Evolutionary conservation across 768 basidiomycete species (phyloP).

Genomic region (Termitomyces eurrhizus): DNA sequence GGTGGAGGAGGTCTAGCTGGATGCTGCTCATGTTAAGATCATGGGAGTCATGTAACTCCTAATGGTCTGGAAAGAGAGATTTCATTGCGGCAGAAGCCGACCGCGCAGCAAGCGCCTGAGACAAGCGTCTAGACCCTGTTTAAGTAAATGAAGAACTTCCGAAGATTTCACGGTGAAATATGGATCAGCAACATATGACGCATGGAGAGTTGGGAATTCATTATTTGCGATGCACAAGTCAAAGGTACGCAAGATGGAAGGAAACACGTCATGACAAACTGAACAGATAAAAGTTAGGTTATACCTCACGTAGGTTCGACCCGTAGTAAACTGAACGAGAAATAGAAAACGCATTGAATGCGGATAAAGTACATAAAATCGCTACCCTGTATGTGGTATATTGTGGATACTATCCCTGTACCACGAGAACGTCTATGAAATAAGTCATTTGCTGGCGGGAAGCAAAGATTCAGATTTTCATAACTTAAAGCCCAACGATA

Average conservation of each 20-base stretch:
- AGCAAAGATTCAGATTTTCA: not conserved
- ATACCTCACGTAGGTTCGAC: not conserved
- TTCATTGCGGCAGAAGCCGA: not conserved
- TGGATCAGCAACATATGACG: no score
- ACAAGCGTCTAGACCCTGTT: not conserved
- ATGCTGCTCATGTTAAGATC: not conserved
- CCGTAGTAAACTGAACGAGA: not conserved
- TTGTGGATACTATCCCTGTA: no score
- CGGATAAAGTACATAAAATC: not conserved
- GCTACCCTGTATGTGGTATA: not conserved
- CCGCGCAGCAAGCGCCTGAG: no score
- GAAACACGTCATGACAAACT: not conserved
- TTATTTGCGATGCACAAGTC: not conserved
- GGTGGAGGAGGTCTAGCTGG: not conserved
- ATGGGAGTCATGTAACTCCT: not conserved
- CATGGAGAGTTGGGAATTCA: not conserved
- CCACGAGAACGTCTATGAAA: no score
- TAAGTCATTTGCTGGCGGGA: no score
- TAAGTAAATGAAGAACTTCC: not conserved
- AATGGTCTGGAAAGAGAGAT: not conserved
- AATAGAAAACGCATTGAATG: not conserved
- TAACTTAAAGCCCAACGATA: constrained; percentile 10
- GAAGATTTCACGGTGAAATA: not conserved
- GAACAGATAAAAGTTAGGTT: not conserved
- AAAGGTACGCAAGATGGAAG: not conserved